phyloP scores from a whole-genome alignment of 768 basidiomycete genomes.

The Hygrophorus pudorinus region DNA sequence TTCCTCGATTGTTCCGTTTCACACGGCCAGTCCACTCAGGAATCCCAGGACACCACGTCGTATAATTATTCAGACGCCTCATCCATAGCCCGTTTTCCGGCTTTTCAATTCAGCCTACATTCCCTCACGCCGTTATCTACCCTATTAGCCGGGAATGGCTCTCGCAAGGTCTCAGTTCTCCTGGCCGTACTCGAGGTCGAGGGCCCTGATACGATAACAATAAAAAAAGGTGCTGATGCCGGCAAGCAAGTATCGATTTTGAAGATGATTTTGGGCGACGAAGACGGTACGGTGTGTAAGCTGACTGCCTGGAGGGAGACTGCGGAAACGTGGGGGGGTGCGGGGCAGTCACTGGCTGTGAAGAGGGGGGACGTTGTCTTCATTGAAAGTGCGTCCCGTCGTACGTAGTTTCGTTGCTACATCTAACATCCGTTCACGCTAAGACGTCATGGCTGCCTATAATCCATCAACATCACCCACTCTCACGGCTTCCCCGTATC shows the following conservation, averaged over 20 bases:
- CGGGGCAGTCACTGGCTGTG: slow-evolving; percentile 28
- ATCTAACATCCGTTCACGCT: slow-evolving; percentile 5
- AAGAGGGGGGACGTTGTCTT: slow-evolving; percentile 67
- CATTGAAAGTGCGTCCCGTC: slow-evolving; percentile 47
- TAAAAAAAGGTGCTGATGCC: slow-evolving; percentile 61
- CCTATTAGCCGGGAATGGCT: slow-evolving; percentile 24
- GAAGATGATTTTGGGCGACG: slow-evolving; percentile 66
- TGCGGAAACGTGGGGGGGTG: slow-evolving; percentile 61
- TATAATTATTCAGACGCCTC: slow-evolving; percentile 54
- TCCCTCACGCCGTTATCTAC: slow-evolving; percentile 42
- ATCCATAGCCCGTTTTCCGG: slow-evolving; percentile 64
- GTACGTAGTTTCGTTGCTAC: slow-evolving; percentile 3
- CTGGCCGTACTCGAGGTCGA: slow-evolving; percentile 68
- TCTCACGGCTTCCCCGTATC: slow-evolving; percentile 60
- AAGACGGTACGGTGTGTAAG: slow-evolving; percentile 57
- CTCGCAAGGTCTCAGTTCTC: slow-evolving; percentile 47
- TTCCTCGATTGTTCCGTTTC: not conserved
- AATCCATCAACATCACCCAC: slow-evolving; percentile 34
- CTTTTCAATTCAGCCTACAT: slow-evolving; percentile 65
- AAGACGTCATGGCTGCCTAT: slow-evolving; percentile 45
- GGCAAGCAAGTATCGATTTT: slow-evolving; percentile 61
- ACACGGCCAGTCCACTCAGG: slow-evolving; percentile 7
- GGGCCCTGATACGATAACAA: slow-evolving; percentile 56
- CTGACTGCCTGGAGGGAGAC: slow-evolving; percentile 72
- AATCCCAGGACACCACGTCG: slow-evolving; percentile 40